Evolutionary conservation across 1,284 basidiomycete species (phyloP), one percentile per base, ranked within the genome.

Genomic region (Cutaneotrichosporon curvatum): DNA sequence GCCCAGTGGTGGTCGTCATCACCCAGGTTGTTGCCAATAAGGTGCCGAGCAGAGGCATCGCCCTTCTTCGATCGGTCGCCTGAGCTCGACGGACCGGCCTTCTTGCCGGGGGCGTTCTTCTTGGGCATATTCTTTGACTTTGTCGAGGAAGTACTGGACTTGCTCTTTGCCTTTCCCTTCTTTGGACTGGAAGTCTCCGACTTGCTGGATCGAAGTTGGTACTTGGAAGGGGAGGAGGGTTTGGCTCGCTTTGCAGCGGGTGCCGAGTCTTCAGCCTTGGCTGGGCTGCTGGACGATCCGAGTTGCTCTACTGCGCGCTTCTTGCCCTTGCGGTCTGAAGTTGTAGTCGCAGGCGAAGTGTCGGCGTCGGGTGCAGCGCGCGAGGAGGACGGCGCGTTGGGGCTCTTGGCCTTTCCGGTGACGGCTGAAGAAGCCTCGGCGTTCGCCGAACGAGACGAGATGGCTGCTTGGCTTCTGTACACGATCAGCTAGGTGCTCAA

Each of bases 21-120:
- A 75, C 92, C 72, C 86, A 81, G 65, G 65, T 82, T 47, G 77
- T 79, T 41, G 75, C 78, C 63, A 77, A 85, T 64, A 74, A 82
- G 31, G 78, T 81, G 53, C 56, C 84, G 50, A 4, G 66, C 48
- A 67, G 65, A 48, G 15, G 47, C 48, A 37, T 65, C 63, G 14
- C 65, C 65, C 44, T 70, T 70, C 55, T 65, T 70, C 32, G 50
- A 42, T 34, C 67, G 39, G 19, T 63, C 61, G 18, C 34, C 12
- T 7, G 25, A 28, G 25, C 25, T 42, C 2, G 57, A 44, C 25
- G 51, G 23, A 16, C 53, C 59, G 19, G 54, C 50, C 30, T 58
- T 48, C 54, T 61, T 65, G 32, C 60, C 51, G 16, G 61, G 63
- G 48, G 25, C 6, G 37, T 16, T 7, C 53, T 62, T 63, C 50